These are phyloP conservation scores for Ambrosia trifida DNA, from an alignment of 129 eudicot genomes.

Conservation along the genomic window DNA sequence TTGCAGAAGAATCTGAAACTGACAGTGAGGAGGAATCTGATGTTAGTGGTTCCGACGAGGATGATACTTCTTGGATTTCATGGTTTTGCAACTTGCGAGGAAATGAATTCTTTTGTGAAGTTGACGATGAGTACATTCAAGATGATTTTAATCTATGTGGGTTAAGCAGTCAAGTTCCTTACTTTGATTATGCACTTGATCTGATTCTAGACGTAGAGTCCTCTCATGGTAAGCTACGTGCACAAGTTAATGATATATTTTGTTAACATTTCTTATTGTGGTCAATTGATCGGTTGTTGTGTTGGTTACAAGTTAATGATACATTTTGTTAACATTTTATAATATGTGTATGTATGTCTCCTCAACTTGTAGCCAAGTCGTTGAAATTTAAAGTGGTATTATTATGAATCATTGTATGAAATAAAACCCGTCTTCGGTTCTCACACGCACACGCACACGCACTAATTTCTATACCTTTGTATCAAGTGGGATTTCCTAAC, in stretches of 20 bases:
- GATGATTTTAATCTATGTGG: slow-evolving; percentile 86
- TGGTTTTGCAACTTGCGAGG: slow-evolving; percentile 90
- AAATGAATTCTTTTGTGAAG: slow-evolving; percentile 83
- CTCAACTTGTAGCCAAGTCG: too few species aligned
- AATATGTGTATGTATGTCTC: not conserved
- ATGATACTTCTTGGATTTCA: slow-evolving; percentile 87
- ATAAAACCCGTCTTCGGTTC: not conserved
- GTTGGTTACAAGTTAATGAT: too few species aligned
- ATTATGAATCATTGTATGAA: slow-evolving; percentile 8
- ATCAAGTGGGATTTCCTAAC: not conserved
- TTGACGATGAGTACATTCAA: slow-evolving; percentile 84
- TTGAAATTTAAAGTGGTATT: slow-evolving; percentile 2
- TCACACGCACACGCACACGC: not conserved
- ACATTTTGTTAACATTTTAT: too few species aligned
- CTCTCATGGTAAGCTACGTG: slow-evolving; percentile 58
- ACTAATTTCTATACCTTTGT: not conserved
- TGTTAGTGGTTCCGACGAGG: slow-evolving; percentile 87
- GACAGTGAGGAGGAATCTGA: slow-evolving; percentile 88
- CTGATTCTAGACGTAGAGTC: slow-evolving; percentile 77
- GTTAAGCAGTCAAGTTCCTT: slow-evolving; percentile 84
- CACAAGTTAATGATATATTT: not conserved
- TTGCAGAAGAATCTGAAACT: slow-evolving; percentile 80
- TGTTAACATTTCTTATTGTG: slow-evolving; percentile 5
- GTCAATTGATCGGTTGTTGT: not conserved
- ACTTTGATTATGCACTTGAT: slow-evolving; percentile 86